These are phyloP conservation scores for Ocimum tenuiflorum DNA, from an alignment of 257 asterid species.

Conservation along the genomic window DNA sequence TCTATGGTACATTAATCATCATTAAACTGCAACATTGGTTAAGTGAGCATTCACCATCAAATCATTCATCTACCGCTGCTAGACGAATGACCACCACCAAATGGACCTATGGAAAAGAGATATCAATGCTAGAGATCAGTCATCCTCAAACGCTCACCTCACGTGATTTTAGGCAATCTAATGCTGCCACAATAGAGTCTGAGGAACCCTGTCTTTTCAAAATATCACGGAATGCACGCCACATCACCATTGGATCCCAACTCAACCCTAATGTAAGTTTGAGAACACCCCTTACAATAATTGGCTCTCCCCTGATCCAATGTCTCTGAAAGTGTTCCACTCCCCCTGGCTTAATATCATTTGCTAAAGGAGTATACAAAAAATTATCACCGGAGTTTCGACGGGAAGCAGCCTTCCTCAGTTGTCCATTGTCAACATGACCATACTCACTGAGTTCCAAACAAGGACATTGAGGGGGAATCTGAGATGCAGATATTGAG, in stretches of 20 bases:
- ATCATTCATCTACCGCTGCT: too few species aligned
- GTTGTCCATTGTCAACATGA: not conserved
- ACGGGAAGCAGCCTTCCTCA: conserved; percentile 39
- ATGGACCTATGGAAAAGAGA: too few species aligned
- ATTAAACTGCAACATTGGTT: too few species aligned
- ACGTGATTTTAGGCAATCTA: conserved; percentile 61
- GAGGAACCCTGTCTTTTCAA: conserved; percentile 25
- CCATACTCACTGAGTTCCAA: conserved; percentile 15
- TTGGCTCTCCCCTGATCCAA: conserved; percentile 61
- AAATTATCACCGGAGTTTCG: conserved; percentile 37
- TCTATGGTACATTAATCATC: too few species aligned
- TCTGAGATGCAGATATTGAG: conserved; percentile 23
- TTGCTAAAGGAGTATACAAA: conserved; percentile 45
- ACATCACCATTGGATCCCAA: conserved; percentile 80
- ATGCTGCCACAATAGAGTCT: conserved; percentile 43
- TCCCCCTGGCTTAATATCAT: conserved; percentile 29
- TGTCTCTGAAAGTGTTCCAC: conserved; percentile 56
- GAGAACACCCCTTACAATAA: conserved; percentile 39
- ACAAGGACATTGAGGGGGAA: conserved; percentile 29
- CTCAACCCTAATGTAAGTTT: conserved; percentile 49
- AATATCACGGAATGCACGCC: conserved; percentile 59
- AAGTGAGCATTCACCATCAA: too few species aligned
- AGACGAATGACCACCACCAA: too few species aligned
- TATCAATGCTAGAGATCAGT: too few species aligned
- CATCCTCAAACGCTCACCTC: conserved; percentile 32